A percentile compares a stretch with the other conserved stretches of the same genome.
These are phyloP conservation scores for Lasiodiplodia sp. DNA, from an alignment of 2,329 filamentous ascomycete genomes.

Conservation along the genomic window DNA sequence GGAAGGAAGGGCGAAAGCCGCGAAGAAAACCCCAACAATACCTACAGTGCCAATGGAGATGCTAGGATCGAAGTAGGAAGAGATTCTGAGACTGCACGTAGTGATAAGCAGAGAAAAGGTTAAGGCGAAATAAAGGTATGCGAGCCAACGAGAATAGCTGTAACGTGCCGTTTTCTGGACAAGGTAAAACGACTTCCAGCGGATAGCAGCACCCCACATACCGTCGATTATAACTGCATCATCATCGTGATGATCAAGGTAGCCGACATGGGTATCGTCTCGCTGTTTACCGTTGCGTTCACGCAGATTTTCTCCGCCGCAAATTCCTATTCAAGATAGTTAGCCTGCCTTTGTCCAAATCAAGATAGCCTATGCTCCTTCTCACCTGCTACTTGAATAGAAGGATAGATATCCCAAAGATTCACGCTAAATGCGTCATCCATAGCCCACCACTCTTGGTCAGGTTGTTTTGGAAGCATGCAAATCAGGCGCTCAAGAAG, in stretches of 20 bases:
- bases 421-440: conserved; percentile 50
- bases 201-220: conserved; percentile 50
- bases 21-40: neutral
- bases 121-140: conserved; percentile 20
- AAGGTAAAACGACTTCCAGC: conserved; percentile 52
- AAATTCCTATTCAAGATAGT: conserved; percentile 30
- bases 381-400: conserved; percentile 49
- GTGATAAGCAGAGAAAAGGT: neutral
- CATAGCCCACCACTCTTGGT: conserved; percentile 51
- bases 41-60: no score
- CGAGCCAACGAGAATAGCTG: conserved; percentile 40
- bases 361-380: no score
- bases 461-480: conserved; percentile 44
- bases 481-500: conserved; percentile 57
- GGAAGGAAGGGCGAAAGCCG: no score
- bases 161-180: conserved; percentile 40
- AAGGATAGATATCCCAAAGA: conserved; percentile 56
- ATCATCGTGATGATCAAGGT: conserved; percentile 36
- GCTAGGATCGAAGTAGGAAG: no score
- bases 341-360: no score
- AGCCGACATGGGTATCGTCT: neutral
- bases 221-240: conserved; percentile 56
- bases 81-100: no score
- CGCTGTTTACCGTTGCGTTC: neutral
- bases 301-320: neutral